These are phyloP conservation scores for Datura wrightii DNA, from an alignment of 257 asterid genomes.

Conservation along the genomic window DNA sequence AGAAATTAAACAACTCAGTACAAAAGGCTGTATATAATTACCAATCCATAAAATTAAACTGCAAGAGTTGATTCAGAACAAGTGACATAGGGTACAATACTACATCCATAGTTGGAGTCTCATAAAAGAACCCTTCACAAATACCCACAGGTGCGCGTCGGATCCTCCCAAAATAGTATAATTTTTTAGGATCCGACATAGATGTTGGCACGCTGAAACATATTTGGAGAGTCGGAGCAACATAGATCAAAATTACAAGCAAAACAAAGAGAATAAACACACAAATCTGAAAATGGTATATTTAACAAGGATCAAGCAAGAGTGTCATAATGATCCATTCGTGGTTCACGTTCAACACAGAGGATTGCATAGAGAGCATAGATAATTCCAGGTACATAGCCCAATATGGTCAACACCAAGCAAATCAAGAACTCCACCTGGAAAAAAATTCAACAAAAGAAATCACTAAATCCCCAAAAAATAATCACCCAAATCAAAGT, in stretches of 20 bases:
- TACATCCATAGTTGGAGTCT: neutral
- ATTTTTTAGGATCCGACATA: neutral
- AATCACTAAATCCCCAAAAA: neutral
- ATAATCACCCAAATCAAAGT: neutral
- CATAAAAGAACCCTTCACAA: neutral
- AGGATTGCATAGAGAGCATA: conserved; percentile 61
- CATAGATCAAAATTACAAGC: neutral
- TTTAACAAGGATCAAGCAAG: conserved; percentile 4
- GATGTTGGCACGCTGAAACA: neutral
- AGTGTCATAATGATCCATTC: neutral
- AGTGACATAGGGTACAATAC: neutral
- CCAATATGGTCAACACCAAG: conserved; percentile 53
- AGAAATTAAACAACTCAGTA: neutral
- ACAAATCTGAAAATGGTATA: neutral
- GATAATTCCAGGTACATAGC: conserved; percentile 66
- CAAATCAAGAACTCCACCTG: conserved; percentile 66
- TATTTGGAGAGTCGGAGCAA: neutral
- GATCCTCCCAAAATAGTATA: neutral
- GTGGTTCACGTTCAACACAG: neutral
- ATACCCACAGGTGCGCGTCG: neutral
- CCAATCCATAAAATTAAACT: neutral
- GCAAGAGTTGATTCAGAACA: conserved; percentile 1
- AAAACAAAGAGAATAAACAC: neutral
- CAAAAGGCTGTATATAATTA: neutral
- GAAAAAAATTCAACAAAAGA: neutral